Evolutionary conservation across 495 filamentous ascomycete genomes (phyloP), one percentile per base, ranked within the genome.

Genomic region (Terfezia boudieri): DNA sequence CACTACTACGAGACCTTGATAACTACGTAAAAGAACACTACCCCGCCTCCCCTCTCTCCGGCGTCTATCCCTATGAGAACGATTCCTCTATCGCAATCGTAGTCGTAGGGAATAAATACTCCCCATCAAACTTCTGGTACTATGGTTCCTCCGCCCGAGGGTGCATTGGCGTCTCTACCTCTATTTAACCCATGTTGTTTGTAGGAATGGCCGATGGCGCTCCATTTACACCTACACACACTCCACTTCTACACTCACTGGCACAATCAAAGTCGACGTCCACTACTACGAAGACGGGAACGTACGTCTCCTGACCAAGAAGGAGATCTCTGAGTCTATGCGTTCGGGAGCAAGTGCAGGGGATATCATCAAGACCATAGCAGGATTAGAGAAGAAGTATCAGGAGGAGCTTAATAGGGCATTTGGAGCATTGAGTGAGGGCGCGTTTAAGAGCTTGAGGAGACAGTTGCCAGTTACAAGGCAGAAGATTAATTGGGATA

Each of bases 261-360:
- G 84, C 53, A 71, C 69, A 53, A 75, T 88, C 64, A 82, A 83
- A 59, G 82, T 87, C 36, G 84, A 90, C 64, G 89, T 99, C 49
- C 92, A 99, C 74, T 99, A 99, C 76, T 99, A 96, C 73, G 92
- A 99, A 69, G 92, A 99, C 68, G 92, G 92, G 43, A 99, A 99
- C 63, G 92, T 99, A 49, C 78, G 90, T 2, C 74, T 99, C 48
- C 74, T 84, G 57, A 94, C 88, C 11, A 79, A 72, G 60, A 95
- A 95, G 71, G 73, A 82, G 5, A 61, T 92, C 26, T 69, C 70
- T 26, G 58, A 72, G 4, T 74, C 74, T n/a, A 66, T 85, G 5
- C 32, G 32, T 9, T 66, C 75, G 2, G 76, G 75, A 2, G 68
- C 73, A 9, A 77, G 76, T 4, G 85, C 84, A 8, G 71, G 73